Base-by-base conservation (phyloP, 257 asterid species). In the Solanum appendiculatum region DNA sequence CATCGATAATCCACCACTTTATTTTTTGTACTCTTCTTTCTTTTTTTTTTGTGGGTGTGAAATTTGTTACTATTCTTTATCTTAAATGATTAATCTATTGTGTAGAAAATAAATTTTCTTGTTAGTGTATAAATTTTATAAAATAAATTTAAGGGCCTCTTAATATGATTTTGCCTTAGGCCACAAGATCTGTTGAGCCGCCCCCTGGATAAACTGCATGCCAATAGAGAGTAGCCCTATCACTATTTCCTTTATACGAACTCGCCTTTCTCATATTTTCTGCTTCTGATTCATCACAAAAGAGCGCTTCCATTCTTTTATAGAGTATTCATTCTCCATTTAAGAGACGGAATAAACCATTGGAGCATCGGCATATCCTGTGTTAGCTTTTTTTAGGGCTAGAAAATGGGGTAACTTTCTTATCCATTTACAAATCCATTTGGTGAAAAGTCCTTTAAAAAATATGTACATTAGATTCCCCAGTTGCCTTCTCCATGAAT, bases 221-320 rank as follows among this genome's bases (percentile, higher is more conserved):
- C 95, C 95, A 91, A 93, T 8, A 2, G 75, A 91, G 90, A 92
- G 92, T 15, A 86, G 90, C 94, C 94, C 94, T 86, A 88, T 25
- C 81, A 92, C 91, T 89, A 87, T 44, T 90, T 92, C 86, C 87
- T 93, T 91, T 90, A 88, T 86, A 58, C 34, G 14, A 40, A n/a
- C 31, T 31, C 58, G 1, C 74, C 20, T 60, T 21, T n/a, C 29
- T 56, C 14, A 23, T 9, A 4, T 40, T 81, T 27, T 48, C 4
- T 6, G 33, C 44, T 37, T 29, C 60, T 51, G 9, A 33, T 64
- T 13, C 13, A 25, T 78, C 64, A 66, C 66, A 31, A 2, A 56
- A 31, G 75, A 75, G 15, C 44, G 25, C 8, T 29, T 44, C 20
- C 6, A 5, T 1, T 7, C 25, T 85, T 77, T 82, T 84, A 86